Conservation (phyloP, 805 yeast species). For the Nakazawaea anatomiae region DNA sequence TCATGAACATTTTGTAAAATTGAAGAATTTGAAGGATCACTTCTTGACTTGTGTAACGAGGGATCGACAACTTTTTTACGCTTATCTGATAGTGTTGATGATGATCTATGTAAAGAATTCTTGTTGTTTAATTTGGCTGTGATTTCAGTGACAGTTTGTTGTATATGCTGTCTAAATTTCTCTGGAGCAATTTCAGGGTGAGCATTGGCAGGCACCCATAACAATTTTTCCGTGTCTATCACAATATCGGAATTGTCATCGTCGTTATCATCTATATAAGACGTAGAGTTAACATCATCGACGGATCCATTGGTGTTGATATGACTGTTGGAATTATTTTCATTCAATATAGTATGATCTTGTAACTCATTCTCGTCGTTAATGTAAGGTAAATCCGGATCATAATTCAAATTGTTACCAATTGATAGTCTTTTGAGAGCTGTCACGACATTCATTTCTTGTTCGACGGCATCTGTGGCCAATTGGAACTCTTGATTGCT, state of each 20-base stretch:
- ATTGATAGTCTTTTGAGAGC: slow-evolving; percentile 70
- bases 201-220: slow-evolving; percentile 95
- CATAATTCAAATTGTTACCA: slow-evolving; percentile 54
- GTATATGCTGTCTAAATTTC: slow-evolving; percentile 65
- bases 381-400: slow-evolving; percentile 60
- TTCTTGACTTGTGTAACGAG: slow-evolving; percentile 4
- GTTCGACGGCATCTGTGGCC: slow-evolving; percentile 75
- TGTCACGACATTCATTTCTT: slow-evolving; percentile 66
- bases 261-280: slow-evolving; percentile 10
- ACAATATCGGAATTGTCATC: slow-evolving; percentile 13
- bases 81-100: slow-evolving; percentile 8
- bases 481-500: slow-evolving; percentile 36
- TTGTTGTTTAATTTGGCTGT: slow-evolving; percentile 30
- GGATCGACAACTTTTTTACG: background rate
- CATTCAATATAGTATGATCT: slow-evolving; percentile 15
- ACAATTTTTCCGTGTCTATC: slow-evolving; percentile 39
- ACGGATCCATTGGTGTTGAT: background rate
- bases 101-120: slow-evolving; percentile 14
- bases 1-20: background rate
- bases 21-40: slow-evolving; percentile 2
- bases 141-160: slow-evolving; percentile 47
- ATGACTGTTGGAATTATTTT: slow-evolving; percentile 3
- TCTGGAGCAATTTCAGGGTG: slow-evolving; percentile 97
- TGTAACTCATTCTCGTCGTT: slow-evolving; percentile 17
- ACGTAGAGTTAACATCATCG: slow-evolving; percentile 8